A percentile compares a stretch with the other conserved stretches of the same genome.
Evolutionary conservation across 176 grass and related monocot species (phyloP).

Genomic region (Triticum dicoccoides): DNA sequence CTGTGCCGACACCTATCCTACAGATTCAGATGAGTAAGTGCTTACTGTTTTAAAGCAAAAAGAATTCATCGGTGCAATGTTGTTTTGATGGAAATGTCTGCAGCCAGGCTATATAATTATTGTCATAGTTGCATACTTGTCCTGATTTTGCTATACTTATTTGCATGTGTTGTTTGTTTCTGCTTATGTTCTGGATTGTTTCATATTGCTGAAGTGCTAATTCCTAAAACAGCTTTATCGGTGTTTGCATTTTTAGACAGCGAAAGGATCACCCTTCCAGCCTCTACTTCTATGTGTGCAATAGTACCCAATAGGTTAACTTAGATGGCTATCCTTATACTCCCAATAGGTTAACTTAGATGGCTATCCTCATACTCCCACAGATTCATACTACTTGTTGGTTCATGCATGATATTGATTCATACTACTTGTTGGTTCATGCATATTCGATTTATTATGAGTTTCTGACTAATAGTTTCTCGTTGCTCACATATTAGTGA

Average conservation of each 20-base stretch:
- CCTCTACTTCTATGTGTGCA: not conserved
- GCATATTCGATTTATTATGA: not conserved
- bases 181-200: not conserved
- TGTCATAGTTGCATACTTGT: not conserved
- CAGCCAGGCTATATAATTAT: not conserved
- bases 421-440: not conserved
- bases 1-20: conserved; percentile 36
- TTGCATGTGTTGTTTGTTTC: not conserved
- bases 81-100: not conserved
- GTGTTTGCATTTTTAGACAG: not conserved
- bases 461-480: conserved; percentile 9
- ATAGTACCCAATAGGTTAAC: not conserved
- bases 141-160: conserved; percentile 13
- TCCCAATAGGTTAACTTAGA: not conserved
- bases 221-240: not conserved
- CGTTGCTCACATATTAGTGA: conserved; percentile 46
- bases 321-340: not conserved
- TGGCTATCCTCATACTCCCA: no score
- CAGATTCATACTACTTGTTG: not conserved
- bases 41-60: not conserved
- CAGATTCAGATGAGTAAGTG: conserved; percentile 58
- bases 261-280: no score
- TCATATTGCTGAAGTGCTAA: not conserved
- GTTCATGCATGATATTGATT: not conserved
- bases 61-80: not conserved